These are phyloP conservation scores for Talaromyces islandicus DNA, from an alignment of 2,329 filamentous ascomycete genomes.

Conservation along the genomic window DNA sequence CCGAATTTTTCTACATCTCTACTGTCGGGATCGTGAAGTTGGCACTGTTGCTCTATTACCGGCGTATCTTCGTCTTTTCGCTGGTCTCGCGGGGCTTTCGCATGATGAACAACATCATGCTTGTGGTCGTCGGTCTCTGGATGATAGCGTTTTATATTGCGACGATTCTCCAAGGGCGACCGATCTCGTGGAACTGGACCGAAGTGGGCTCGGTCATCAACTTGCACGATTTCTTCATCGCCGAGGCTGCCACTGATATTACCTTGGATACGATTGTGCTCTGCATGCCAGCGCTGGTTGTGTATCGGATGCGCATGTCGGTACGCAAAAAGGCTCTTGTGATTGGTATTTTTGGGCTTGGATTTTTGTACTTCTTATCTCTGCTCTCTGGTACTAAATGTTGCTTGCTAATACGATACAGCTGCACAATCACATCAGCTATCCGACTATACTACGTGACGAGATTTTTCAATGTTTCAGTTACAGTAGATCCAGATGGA, in stretches of 20 bases:
- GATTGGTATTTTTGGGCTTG: conserved; percentile 4
- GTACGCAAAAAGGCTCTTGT: conserved; percentile 1
- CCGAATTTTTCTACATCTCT: conserved; percentile 7
- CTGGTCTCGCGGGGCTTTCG: not conserved
- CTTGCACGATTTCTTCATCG: conserved; percentile 6
- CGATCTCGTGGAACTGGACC: conserved; percentile 8
- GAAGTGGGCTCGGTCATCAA: conserved; percentile 2
- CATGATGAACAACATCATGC: not conserved
- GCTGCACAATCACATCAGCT: conserved; percentile 2
- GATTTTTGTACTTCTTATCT: conserved; percentile 1
- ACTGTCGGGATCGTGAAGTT: conserved; percentile 6
- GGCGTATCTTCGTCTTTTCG: conserved; percentile 3
- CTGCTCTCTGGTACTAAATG: not conserved
- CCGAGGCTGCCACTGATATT: conserved; percentile 4
- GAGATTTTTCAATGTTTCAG: not conserved
- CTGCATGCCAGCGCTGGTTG: conserved; percentile 3
- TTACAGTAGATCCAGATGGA: not conserved
- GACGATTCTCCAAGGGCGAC: not conserved
- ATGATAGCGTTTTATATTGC: conserved; percentile 2
- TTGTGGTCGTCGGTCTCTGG: not conserved
- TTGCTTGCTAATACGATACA: not conserved
- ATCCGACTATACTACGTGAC: conserved; percentile 6
- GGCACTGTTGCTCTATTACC: conserved; percentile 1
- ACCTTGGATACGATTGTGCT: conserved; percentile 1
- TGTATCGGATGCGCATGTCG: conserved; percentile 1